Evolutionary conservation across 352 stramenopile species (phyloP).

Genomic region (Globisporangium barbulae): DNA sequence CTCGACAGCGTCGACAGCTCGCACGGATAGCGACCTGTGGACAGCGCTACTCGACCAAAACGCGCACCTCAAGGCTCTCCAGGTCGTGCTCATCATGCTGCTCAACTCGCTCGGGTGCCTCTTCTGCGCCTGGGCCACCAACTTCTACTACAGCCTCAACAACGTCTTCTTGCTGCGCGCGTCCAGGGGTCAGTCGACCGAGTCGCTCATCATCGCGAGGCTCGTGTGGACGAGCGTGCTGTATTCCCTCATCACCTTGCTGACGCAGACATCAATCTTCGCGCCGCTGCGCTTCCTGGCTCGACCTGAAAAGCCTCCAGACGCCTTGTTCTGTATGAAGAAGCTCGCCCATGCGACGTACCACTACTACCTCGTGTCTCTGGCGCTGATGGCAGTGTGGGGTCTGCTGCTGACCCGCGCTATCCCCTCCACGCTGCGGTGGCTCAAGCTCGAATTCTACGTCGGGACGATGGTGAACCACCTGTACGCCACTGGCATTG

Average conservation of each 20-base stretch:
- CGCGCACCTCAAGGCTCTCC: not conserved
- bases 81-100: constrained; percentile 9
- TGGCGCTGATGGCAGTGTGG: not conserved
- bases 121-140: constrained; percentile 21
- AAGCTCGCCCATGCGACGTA: not conserved
- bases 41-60: not conserved
- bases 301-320: not conserved
- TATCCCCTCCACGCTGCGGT: not conserved
- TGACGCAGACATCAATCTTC: constrained; percentile 3
- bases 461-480: not conserved
- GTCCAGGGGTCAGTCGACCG: constrained; percentile 25
- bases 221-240: constrained; percentile 24
- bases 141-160: constrained; percentile 24
- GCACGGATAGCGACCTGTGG: not conserved
- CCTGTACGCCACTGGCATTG: not conserved
- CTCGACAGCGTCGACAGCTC: not conserved
- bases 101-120: constrained; percentile 22
- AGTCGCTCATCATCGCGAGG: constrained; percentile 24
- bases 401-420: not conserved
- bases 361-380: constrained; percentile 9
- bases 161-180: constrained; percentile 25
- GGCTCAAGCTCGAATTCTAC: constrained; percentile 11
- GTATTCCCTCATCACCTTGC: constrained; percentile 3
- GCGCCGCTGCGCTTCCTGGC: constrained; percentile 15
- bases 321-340: constrained; percentile 1